Evolutionary conservation across 2,329 filamentous ascomycete species (phyloP).

Genomic region (Clarireedia sp.): DNA sequence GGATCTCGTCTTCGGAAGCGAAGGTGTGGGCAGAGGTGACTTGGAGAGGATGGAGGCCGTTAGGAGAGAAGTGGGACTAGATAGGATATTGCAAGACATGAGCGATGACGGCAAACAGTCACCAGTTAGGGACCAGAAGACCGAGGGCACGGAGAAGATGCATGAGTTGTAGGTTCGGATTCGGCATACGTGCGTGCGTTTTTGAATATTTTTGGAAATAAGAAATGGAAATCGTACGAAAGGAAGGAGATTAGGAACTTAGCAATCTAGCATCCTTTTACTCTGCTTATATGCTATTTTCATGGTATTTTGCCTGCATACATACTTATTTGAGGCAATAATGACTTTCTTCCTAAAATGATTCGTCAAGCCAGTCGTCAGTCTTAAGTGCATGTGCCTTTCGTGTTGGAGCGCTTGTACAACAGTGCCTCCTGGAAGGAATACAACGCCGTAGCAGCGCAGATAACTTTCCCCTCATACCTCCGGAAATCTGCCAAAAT

Average conservation of each 20-base stretch:
- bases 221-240: too few relatives aligned
- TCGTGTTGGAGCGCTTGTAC: too few relatives aligned
- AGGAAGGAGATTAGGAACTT: too few relatives aligned
- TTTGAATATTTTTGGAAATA: too few relatives aligned
- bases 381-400: too few relatives aligned
- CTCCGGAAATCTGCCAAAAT: constrained; percentile 37
- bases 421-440: constrained; percentile 27
- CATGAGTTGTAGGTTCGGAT: background rate
- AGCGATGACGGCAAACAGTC: background rate
- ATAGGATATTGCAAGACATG: constrained; percentile 17
- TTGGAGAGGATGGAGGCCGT: constrained; percentile 66
- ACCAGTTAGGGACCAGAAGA: background rate
- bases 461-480: constrained; percentile 38
- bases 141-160: background rate
- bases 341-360: too few relatives aligned
- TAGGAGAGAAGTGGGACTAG: constrained; percentile 59
- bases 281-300: too few relatives aligned
- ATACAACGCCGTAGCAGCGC: constrained; percentile 35
- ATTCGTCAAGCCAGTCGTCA: too few relatives aligned
- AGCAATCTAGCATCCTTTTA: too few relatives aligned
- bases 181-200: background rate
- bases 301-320: too few relatives aligned
- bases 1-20: constrained; percentile 60
- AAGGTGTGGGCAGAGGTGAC: constrained; percentile 59
- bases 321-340: too few relatives aligned